Base-by-base conservation (phyloP, 768 basidiomycete species). In the Pleurotus cornucopiae region DNA sequence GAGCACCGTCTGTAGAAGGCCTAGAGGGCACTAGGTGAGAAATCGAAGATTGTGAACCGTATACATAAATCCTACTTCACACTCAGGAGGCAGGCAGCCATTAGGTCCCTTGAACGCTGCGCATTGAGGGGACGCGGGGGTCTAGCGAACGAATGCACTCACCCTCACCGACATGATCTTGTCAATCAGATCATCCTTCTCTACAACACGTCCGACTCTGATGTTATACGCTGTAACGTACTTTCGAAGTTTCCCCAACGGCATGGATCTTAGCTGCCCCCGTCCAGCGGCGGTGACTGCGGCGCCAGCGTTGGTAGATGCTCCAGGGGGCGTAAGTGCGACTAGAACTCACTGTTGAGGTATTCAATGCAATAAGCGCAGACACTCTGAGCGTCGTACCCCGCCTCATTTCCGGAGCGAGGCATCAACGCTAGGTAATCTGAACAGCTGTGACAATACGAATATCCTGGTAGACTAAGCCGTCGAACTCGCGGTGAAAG, bases 401-500 rank as follows among this genome's bases (percentile, higher is more conserved):
- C 89, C 11, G 74, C 66, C 30, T 73, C 78, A 7, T 68, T 45
- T 7, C 78, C 79, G 21, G 63, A 60, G 6, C 87, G 77, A n/a
- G 89, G 89, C 83, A 89, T 83, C 40, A 92, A 74, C 0, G 88
- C 90, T 64, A 85, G 86, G 66, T 80, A 90, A 64, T 91, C 89
- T 1, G 83, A 75, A 67, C 90, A 92, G 43, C 78, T 82, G 38
- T 82, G 76, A 64, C 90, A 92, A 64, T 89, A 91, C 4, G 73
- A 69, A 67, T 83, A 88, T 30, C 89, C 89, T 91, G 62, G 16
- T 59, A 11, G 30, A 34, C 30, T 34, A 34, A 34, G 30, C 30
- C 30, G 30, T 34, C 30, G 30, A 34, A 34, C 30, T 34, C 30
- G 30, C 30, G 6, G 9, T 9, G 30, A 34, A 34, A 34, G 30